Evolutionary conservation across 75 land plant species (phyloP).

Genomic region (Adiantum capillusveneris): DNA sequence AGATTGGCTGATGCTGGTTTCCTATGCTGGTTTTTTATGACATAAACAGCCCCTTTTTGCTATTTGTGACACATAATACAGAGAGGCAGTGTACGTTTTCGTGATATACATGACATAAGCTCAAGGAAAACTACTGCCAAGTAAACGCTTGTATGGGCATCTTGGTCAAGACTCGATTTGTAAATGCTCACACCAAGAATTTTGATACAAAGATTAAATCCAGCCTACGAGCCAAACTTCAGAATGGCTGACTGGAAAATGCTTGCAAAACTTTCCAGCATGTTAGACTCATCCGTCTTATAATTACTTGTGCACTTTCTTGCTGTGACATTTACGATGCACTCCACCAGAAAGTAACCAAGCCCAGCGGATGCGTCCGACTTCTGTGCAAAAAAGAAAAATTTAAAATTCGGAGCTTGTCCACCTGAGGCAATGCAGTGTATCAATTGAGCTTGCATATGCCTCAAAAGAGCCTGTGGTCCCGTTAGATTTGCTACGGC

Average conservation of each 20-base stretch:
- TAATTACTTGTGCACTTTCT: slow-evolving; percentile 66
- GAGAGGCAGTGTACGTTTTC: too few species aligned
- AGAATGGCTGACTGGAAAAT: slow-evolving; percentile 67
- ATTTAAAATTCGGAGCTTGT: slow-evolving; percentile 85
- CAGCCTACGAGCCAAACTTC: slow-evolving; percentile 31
- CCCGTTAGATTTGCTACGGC: slow-evolving; percentile 50
- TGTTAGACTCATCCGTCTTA: slow-evolving; percentile 71
- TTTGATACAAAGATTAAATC: too few species aligned
- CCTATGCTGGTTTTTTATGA: too few species aligned
- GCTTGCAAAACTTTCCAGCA: slow-evolving; percentile 41
- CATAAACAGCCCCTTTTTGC: too few species aligned
- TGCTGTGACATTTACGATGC: slow-evolving; percentile 72
- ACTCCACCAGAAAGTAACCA: slow-evolving; percentile 75
- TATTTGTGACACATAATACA: too few species aligned
- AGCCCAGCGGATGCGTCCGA: slow-evolving; percentile 32
- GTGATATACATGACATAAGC: too few species aligned
- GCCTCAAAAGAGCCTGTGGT: slow-evolving; percentile 70
- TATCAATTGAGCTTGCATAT: slow-evolving; percentile 81
- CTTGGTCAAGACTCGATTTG: too few species aligned
- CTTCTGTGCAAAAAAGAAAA: slow-evolving; percentile 95
- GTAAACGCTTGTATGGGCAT: too few species aligned
- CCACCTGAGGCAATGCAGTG: slow-evolving; percentile 98
- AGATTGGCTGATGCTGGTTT: too few species aligned
- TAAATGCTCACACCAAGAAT: too few species aligned
- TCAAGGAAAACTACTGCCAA: too few species aligned